Evolutionary conservation across 169 alveolate genomes (phyloP), one percentile per base, ranked within the genome.

Genomic region (Pseudocohnilembus persalinus): DNA sequence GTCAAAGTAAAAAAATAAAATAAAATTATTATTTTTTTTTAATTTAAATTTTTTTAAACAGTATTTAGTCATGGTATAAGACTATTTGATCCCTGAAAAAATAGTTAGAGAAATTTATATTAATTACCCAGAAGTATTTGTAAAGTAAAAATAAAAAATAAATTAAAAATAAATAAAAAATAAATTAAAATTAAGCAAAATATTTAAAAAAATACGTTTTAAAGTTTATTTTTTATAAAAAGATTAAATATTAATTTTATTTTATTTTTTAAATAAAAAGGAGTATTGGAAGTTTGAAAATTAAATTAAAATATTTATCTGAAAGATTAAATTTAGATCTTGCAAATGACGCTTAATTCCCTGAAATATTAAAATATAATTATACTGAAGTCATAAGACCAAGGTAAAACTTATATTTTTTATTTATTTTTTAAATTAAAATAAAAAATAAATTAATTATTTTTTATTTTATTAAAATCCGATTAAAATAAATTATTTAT

Each of bases 61-160:
- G 68, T 20, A 4, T 49, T 11, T 11, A 49, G 20, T 49, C 68
- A 11, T 49, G 20, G 20, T 49, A 20, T 4, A 49, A 49, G 68
- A 29, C 35, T 64, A 25, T 64, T 29, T 4, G 29, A 73, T 79
- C 29, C 32, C 31, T 4, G 20, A 63, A 30, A 63, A 81, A 25
- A 75, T 49, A 74, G 74, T 80, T 74, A 86, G 79, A 80, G 30
- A 76, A 31, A 80, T n/a, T 31, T 74, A 49, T 65, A 64, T 31
- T 73, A 76, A 74, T 34, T 81, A 78, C 31, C 77, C 77, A 79
- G 77, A 77, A 31, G 63, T 49, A 63, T 75, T 82, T 49, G 64
- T 32, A 29, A 31, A 30, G 77, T 68, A 68, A 68, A 72, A 20
- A 0, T 31, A 29, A 15, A 65, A 29, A 31, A 68, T 72, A 28